Conservation (phyloP, 2,329 filamentous ascomycete species). For the Rhynchosporium agropyri region DNA sequence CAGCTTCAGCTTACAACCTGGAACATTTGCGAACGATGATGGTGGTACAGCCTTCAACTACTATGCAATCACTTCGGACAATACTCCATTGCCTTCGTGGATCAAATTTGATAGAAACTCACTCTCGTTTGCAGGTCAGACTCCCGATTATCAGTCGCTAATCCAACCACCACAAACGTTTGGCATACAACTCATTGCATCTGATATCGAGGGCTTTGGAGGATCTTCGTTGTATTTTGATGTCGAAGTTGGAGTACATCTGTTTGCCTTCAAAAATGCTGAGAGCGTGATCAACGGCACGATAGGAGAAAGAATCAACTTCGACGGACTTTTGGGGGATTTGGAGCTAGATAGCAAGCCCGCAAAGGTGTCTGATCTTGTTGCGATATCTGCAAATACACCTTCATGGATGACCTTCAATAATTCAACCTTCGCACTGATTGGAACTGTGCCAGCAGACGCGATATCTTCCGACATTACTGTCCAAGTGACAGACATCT, state of each 20-base stretch:
- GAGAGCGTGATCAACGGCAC: conserved; percentile 60
- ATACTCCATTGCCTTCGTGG: conserved; percentile 86
- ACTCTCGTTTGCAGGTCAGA: conserved; percentile 71
- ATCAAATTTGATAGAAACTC: conserved; percentile 67
- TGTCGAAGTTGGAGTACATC: conserved; percentile 71
- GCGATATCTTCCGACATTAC: conserved; percentile 64
- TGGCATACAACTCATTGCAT: conserved; percentile 72
- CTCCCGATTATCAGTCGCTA: conserved; percentile 65
- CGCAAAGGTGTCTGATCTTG: conserved; percentile 53
- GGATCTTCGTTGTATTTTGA: conserved; percentile 67
- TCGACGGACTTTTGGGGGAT: conserved; percentile 52
- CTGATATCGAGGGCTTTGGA: conserved; percentile 77
- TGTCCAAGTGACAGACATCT: conserved; percentile 61
- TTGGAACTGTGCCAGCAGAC: conserved; percentile 63
- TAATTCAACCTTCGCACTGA: conserved; percentile 59
- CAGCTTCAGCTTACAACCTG: conserved; percentile 53
- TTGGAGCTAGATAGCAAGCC: conserved; percentile 61
- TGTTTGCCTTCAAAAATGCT: conserved; percentile 64
- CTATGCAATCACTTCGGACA: conserved; percentile 75
- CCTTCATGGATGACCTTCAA: conserved; percentile 75
- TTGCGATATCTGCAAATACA: conserved; percentile 53
- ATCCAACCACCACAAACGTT: conserved; percentile 72
- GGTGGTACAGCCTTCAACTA: conserved; percentile 60
- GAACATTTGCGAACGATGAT: conserved; percentile 63
- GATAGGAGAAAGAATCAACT: conserved; percentile 54